These are phyloP conservation scores for Trypanosoma platydactyli DNA, from an alignment of 208 protist genomes.

Conservation along the genomic window DNA sequence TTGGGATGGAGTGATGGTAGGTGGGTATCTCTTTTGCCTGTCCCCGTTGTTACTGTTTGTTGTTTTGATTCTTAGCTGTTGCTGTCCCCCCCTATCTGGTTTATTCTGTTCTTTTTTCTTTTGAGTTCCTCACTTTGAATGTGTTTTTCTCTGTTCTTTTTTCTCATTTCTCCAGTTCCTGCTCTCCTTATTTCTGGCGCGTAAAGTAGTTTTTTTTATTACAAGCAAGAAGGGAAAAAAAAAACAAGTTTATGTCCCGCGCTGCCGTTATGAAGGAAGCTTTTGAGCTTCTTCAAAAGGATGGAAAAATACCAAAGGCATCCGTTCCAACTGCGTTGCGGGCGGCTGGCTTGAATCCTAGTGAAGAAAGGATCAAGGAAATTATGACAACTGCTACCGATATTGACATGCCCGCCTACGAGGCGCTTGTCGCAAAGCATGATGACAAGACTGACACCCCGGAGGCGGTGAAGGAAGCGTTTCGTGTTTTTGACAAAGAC, in stretches of 20 bases:
- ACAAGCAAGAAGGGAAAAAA: not conserved
- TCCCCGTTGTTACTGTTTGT: not conserved
- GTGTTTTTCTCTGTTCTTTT: conserved; percentile 3
- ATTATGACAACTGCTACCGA: conserved; percentile 79
- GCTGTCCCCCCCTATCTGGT: no score
- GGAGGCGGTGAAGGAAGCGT: conserved; percentile 95
- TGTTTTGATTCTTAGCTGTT: not conserved
- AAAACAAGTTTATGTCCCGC: conserved; percentile 47
- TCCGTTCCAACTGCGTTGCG: conserved; percentile 85
- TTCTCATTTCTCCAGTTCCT: no score
- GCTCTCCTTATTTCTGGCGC: no score
- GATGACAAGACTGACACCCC: conserved; percentile 91
- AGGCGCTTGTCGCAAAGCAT: conserved; percentile 79
- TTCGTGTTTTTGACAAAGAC: conserved; percentile 97
- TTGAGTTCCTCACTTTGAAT: conserved; percentile 7
- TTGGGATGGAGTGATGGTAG: no score
- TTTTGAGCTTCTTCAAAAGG: conserved; percentile 89
- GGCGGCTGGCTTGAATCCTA: conserved; percentile 90
- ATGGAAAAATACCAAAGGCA: conserved; percentile 85
- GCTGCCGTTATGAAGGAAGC: conserved; percentile 82
- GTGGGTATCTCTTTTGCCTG: no score
- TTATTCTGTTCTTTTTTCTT: conserved; percentile 6
- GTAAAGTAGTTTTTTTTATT: no score
- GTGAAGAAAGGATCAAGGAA: conserved; percentile 89
- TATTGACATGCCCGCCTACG: conserved; percentile 83